Conservation (phyloP, 2,329 filamentous ascomycete genomes). For the Ophiocordyceps polyrhachis-furcata region DNA sequence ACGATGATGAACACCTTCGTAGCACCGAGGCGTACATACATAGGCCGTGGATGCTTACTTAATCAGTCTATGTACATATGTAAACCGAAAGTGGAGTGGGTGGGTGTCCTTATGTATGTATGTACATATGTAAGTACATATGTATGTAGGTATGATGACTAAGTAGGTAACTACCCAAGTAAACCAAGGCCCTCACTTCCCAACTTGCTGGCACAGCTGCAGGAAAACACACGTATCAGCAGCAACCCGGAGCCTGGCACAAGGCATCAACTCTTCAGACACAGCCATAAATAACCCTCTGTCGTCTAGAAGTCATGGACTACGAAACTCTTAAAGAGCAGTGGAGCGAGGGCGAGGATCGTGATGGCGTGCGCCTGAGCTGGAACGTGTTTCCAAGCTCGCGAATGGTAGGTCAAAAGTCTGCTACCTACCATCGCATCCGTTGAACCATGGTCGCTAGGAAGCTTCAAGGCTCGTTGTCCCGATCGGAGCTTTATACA, state of each 20-base stretch:
- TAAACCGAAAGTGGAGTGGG: too few species aligned
- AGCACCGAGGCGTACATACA: too few species aligned
- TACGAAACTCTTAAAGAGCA: conserved; percentile 87
- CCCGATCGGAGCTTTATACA: conserved; percentile 90
- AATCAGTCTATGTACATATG: too few species aligned
- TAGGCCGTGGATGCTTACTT: too few species aligned
- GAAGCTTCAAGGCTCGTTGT: conserved; percentile 90
- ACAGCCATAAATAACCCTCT: not conserved
- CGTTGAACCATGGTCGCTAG: conserved; percentile 21
- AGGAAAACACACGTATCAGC: not conserved
- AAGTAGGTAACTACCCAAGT: too few species aligned
- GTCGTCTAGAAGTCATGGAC: conserved; percentile 44
- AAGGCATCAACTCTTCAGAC: not conserved
- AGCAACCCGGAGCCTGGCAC: not conserved
- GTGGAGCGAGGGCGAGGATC: conserved; percentile 92
- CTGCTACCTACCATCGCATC: not conserved
- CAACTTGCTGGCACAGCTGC: too few species aligned
- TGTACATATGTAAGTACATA: too few species aligned
- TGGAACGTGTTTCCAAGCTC: conserved; percentile 99
- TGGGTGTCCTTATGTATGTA: too few species aligned
- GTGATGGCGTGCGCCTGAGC: conserved; percentile 85
- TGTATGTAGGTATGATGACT: too few species aligned
- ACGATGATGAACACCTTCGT: too few species aligned
- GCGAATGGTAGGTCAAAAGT: conserved; percentile 55
- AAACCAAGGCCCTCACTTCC: too few species aligned